These are phyloP conservation scores for Erodium moschatum DNA, from an alignment of 441 rosid species.

Conservation along the genomic window DNA sequence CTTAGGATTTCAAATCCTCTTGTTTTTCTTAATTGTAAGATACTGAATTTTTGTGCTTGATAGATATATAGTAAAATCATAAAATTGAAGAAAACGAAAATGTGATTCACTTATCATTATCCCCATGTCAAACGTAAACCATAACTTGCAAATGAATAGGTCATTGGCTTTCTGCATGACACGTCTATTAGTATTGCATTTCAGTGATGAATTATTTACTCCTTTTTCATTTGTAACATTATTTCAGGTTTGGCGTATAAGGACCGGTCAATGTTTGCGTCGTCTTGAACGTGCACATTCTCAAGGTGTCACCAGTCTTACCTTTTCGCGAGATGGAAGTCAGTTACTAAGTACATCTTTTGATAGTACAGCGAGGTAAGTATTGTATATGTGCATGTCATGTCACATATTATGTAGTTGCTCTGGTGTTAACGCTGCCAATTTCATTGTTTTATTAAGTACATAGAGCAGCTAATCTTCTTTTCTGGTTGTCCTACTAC, in stretches of 20 bases:
- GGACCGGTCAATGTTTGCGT: conserved; percentile 90
- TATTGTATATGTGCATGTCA: conserved; percentile 6
- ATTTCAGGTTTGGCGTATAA: conserved; percentile 87
- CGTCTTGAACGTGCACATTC: conserved; percentile 91
- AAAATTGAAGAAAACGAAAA: not conserved
- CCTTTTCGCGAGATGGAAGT: conserved; percentile 94
- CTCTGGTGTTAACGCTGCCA: too few species aligned
- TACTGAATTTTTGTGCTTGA: not conserved
- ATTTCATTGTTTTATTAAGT: not conserved
- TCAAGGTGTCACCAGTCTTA: conserved; percentile 85
- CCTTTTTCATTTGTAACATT: conserved; percentile 1
- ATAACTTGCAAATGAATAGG: not conserved
- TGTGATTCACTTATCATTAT: not conserved
- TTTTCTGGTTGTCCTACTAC: not conserved
- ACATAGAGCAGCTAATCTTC: not conserved
- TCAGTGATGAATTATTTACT: not conserved
- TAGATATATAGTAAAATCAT: not conserved
- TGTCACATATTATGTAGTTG: conserved; percentile 1
- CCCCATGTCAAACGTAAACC: not conserved
- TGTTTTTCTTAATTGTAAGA: not conserved
- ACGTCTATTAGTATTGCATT: not conserved
- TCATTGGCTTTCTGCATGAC: not conserved
- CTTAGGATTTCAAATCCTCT: conserved; percentile 1
- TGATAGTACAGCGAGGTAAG: conserved; percentile 81
- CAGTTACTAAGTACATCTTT: conserved; percentile 90